A percentile compares a stretch with the other conserved stretches of the same genome.
These are phyloP conservation scores for Apostasia ramifera DNA, from an alignment of 106 monocot genomes.

Conservation along the genomic window DNA sequence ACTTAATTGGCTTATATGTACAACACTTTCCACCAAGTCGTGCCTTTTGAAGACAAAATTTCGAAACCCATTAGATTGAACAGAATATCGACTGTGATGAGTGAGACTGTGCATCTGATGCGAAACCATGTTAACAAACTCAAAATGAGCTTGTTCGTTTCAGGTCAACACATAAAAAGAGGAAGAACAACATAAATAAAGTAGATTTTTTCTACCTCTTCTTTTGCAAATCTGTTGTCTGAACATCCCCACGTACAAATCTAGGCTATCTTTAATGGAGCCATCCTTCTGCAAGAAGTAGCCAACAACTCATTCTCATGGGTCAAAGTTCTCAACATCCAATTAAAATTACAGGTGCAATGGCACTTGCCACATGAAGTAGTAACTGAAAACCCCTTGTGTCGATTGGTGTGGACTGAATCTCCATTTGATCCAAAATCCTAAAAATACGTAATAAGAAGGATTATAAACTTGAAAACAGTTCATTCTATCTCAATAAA, in stretches of 20 bases:
- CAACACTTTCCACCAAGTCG: background rate
- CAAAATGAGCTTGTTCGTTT: no score
- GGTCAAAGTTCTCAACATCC: background rate
- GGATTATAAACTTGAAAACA: no score
- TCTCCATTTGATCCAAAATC: conserved; percentile 15
- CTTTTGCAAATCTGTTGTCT: conserved; percentile 17
- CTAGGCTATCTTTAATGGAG: conserved; percentile 21
- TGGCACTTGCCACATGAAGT: conserved; percentile 16
- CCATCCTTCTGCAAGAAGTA: conserved; percentile 14
- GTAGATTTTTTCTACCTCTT: conserved; percentile 14
- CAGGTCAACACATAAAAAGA: no score
- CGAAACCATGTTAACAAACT: no score
- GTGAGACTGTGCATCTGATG: no score
- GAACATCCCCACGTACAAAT: conserved; percentile 28
- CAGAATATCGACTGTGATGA: background rate
- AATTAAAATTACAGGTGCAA: background rate
- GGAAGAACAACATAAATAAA: no score
- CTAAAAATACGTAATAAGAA: background rate
- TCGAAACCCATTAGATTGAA: background rate
- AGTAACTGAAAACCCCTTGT: conserved; percentile 27
- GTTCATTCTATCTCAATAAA: no score
- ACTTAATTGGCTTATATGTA: no score
- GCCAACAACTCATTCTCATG: background rate
- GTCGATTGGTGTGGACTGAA: conserved; percentile 20
- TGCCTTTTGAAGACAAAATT: background rate